phyloP scores from a whole-genome alignment of 2,329 filamentous ascomycete species.

The Sporothrix pallida region DNA sequence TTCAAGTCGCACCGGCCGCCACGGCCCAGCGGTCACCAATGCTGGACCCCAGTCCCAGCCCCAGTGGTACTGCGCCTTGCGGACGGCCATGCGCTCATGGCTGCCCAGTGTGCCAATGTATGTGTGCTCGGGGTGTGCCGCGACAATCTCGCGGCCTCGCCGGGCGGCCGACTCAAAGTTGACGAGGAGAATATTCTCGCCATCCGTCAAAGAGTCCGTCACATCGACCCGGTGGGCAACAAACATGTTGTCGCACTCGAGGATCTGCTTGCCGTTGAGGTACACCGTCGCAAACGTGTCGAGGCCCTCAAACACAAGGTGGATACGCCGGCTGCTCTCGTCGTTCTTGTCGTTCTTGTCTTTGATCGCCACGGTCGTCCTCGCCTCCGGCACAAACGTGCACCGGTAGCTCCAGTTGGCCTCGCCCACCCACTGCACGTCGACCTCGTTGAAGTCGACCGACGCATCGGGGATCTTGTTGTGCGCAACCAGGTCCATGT shows the following conservation, averaged over 20 bases:
- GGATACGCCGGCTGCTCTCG: constrained; percentile 45
- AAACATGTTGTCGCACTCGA: constrained; percentile 82
- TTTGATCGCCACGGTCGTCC: constrained; percentile 33
- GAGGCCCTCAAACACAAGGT: constrained; percentile 74
- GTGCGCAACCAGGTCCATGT: constrained; percentile 69
- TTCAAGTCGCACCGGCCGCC: constrained; percentile 75
- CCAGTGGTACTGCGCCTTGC: constrained; percentile 75
- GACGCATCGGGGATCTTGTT: constrained; percentile 71
- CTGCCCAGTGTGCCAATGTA: constrained; percentile 73
- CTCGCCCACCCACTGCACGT: constrained; percentile 78
- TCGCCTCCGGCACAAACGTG: constrained; percentile 58
- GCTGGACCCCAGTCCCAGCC: constrained; percentile 77
- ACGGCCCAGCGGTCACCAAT: constrained; percentile 71
- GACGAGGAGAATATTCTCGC: constrained; percentile 65
- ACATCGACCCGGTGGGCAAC: constrained; percentile 73
- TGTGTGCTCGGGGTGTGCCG: constrained; percentile 65
- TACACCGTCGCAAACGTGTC: constrained; percentile 78
- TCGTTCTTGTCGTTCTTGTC: constrained; percentile 45
- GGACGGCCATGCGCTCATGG: constrained; percentile 62
- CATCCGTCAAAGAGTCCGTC: constrained; percentile 52
- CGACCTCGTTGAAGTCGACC: constrained; percentile 74
- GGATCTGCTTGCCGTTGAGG: constrained; percentile 70
- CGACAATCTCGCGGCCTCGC: constrained; percentile 65
- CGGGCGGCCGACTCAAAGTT: constrained; percentile 69
- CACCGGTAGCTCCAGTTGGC: constrained; percentile 72